phyloP scores from a whole-genome alignment of 169 alveolate genomes.

The Cryptosporidium sp. region DNA sequence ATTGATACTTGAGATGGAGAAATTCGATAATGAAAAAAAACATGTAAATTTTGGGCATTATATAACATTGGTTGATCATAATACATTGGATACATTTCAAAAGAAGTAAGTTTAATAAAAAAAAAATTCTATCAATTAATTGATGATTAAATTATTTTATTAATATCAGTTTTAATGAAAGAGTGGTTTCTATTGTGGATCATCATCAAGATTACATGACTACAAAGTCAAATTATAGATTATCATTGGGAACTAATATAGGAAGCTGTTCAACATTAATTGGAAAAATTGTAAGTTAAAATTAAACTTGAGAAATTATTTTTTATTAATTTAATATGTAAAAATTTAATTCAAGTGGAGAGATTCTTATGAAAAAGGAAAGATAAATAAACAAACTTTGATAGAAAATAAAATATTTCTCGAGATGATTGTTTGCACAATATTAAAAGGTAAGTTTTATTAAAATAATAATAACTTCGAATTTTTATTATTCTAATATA shows the following conservation, averaged over 20 bases:
- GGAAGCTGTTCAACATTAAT: conserved; percentile 69
- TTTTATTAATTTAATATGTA: not conserved
- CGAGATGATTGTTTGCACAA: conserved; percentile 18
- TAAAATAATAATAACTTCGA: not conserved
- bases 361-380: conserved; percentile 7
- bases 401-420: conserved; percentile 1
- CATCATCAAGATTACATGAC: conserved; percentile 42
- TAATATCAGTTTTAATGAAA: conserved; percentile 10
- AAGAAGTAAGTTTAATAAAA: conserved; percentile 19
- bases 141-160: not conserved
- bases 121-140: not conserved
- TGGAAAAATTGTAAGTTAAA: conserved; percentile 49
- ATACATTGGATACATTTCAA: conserved; percentile 14
- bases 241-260: conserved; percentile 43
- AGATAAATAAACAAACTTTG: not conserved
- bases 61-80: conserved; percentile 59
- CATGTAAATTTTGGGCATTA: not conserved
- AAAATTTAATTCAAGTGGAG: conserved; percentile 30
- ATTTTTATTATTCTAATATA: no score
- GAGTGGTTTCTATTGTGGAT: conserved; percentile 44
- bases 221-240: conserved; percentile 12
- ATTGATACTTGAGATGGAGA: conserved; percentile 1
- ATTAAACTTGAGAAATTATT: not conserved
- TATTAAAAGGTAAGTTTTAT: conserved; percentile 49
- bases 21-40: not conserved